phyloP scores from a whole-genome alignment of 148 eudicot species.

The Rheum nobile region DNA sequence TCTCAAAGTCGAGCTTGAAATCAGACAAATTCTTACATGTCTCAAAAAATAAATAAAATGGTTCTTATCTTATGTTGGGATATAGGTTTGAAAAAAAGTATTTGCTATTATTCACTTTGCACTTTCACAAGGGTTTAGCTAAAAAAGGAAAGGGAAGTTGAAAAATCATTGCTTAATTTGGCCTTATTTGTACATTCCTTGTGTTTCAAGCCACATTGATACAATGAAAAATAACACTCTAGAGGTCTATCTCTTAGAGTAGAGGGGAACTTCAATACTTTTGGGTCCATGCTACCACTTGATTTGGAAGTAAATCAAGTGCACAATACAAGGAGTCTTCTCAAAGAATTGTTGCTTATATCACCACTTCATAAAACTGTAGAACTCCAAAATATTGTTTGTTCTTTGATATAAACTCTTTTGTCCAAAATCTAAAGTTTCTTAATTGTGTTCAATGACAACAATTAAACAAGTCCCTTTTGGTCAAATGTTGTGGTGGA shows the following conservation, averaged over 20 bases:
- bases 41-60: no score
- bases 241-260: not conserved
- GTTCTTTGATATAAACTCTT: not conserved
- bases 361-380: not conserved
- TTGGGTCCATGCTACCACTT: not conserved
- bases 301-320: conserved; percentile 1
- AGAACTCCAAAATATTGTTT: not conserved
- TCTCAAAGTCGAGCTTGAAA: no score
- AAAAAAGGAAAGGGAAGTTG: not conserved
- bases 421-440: not conserved
- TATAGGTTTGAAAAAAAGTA: no score
- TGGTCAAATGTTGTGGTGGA: not conserved
- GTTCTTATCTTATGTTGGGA: no score
- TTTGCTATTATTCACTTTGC: not conserved
- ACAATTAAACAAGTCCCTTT: no score
- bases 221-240: not conserved
- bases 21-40: no score
- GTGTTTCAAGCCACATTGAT: conserved; percentile 1
- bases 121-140: not conserved
- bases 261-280: not conserved
- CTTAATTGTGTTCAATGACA: not conserved
- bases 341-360: not conserved
- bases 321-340: not conserved
- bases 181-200: not conserved
- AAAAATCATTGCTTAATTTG: not conserved